A percentile compares a stretch with the other conserved stretches of the same genome.
These are phyloP conservation scores for Penicillium antarcticum DNA, from an alignment of 495 filamentous ascomycete genomes.

Conservation along the genomic window DNA sequence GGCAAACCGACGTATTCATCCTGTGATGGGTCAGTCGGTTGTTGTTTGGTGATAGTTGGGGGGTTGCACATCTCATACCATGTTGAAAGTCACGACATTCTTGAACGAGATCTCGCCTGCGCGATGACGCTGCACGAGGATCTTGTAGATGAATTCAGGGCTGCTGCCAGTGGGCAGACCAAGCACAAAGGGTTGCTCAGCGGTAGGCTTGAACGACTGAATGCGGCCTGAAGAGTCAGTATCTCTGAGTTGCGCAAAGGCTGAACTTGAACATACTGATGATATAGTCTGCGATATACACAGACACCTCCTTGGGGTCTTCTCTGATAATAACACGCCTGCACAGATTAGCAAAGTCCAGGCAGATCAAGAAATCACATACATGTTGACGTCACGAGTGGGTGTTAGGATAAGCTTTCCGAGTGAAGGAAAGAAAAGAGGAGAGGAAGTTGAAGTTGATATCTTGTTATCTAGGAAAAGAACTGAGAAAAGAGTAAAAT, in stretches of 20 bases:
- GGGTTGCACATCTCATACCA: constrained; percentile 65
- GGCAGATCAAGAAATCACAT: constrained; percentile 1
- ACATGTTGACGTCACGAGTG: constrained; percentile 31
- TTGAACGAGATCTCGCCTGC: constrained; percentile 78
- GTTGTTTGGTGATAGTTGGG: neutral
- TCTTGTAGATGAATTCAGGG: constrained; percentile 73
- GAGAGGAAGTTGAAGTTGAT: neutral
- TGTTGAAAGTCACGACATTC: constrained; percentile 89
- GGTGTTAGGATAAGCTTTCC: neutral
- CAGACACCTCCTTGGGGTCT: constrained; percentile 59
- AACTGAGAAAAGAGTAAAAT: neutral
- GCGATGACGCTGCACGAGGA: constrained; percentile 71
- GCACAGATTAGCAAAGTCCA: constrained; percentile 16
- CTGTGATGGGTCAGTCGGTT: constrained; percentile 33
- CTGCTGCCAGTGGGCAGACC: constrained; percentile 81
- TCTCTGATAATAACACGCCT: constrained; percentile 87
- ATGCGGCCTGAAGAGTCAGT: constrained; percentile 51
- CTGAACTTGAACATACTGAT: constrained; percentile 50
- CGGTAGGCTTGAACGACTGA: constrained; percentile 66
- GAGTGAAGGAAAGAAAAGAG: neutral
- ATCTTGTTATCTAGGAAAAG: neutral
- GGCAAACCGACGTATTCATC: constrained; percentile 86
- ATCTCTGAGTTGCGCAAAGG: neutral
- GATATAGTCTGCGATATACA: constrained; percentile 81
- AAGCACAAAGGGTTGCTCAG: constrained; percentile 72